Conservation (phyloP, 768 basidiomycete species). For the Russula sp. region DNA sequence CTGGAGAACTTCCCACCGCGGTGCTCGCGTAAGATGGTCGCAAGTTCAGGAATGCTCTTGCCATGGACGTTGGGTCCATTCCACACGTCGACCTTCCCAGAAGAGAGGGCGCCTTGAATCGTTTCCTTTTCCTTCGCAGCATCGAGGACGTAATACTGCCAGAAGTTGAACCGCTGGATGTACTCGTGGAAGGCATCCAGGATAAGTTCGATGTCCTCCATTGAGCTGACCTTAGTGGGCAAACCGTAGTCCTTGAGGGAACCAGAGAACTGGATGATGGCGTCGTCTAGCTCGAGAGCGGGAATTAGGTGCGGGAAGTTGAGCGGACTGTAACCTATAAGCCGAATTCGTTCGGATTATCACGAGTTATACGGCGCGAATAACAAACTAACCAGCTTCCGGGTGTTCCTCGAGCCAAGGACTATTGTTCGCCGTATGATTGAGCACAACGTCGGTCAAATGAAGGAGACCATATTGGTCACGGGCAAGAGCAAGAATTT, state of each 20-base stretch:
- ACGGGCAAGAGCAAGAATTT: slow-evolving; percentile 64
- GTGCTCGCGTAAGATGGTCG: slow-evolving; percentile 54
- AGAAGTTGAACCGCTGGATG: slow-evolving; percentile 68
- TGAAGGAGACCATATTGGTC: slow-evolving; percentile 87
- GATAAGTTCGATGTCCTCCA: slow-evolving; percentile 66
- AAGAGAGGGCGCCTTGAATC: slow-evolving; percentile 53
- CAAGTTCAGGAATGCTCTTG: slow-evolving; percentile 63
- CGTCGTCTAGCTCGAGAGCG: slow-evolving; percentile 89
- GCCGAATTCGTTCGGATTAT: not conserved
- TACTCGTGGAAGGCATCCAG: slow-evolving; percentile 58
- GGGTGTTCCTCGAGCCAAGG: slow-evolving; percentile 91
- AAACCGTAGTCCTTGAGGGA: slow-evolving; percentile 63
- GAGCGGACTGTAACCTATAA: slow-evolving; percentile 77
- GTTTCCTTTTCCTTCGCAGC: slow-evolving; percentile 57
- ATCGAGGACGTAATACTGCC: slow-evolving; percentile 94
- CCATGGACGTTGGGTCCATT: slow-evolving; percentile 54
- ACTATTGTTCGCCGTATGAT: slow-evolving; percentile 95
- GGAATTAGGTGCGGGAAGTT: slow-evolving; percentile 91
- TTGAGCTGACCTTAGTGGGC: slow-evolving; percentile 63
- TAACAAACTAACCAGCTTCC: slow-evolving; percentile 72
- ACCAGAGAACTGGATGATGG: slow-evolving; percentile 76
- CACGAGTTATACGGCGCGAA: slow-evolving; percentile 1
- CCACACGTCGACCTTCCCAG: slow-evolving; percentile 54
- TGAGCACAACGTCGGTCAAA: slow-evolving; percentile 93
- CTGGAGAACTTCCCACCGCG: slow-evolving; percentile 45